Conservation (phyloP, 1,139 yeast genomes). For the Candida glucosophila region DNA sequence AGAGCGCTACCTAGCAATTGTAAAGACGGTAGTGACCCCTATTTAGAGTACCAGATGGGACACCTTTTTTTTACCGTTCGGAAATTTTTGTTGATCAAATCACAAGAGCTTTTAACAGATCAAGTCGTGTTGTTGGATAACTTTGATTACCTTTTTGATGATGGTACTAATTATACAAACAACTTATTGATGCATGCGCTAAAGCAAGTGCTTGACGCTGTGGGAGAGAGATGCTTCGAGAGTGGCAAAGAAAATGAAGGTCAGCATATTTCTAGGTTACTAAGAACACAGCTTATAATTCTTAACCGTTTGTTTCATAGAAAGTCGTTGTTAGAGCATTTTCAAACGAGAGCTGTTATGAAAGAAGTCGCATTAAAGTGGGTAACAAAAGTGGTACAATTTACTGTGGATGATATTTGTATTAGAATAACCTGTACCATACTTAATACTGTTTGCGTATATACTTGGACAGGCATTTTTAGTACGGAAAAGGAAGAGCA, state of each 20-base stretch:
- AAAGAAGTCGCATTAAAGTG: slow-evolving; percentile 54
- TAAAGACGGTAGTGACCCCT: slow-evolving; percentile 7
- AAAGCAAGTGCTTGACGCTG: slow-evolving; percentile 36
- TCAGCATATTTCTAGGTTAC: slow-evolving; percentile 46
- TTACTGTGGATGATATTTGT: no score
- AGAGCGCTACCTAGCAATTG: slow-evolving; percentile 28
- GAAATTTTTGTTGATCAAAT: slow-evolving; percentile 38
- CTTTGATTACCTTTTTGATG: slow-evolving; percentile 44
- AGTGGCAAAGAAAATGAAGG: slow-evolving; percentile 26
- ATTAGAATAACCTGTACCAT: slow-evolving; percentile 59
- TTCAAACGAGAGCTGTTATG: no score
- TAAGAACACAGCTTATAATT: slow-evolving; percentile 50
- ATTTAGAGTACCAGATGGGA: slow-evolving; percentile 18
- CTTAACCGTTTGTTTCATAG: slow-evolving; percentile 50
- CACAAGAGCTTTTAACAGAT: slow-evolving; percentile 44
- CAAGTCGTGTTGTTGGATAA: slow-evolving; percentile 52
- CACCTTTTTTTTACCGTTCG: slow-evolving; percentile 34
- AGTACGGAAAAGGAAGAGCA: no score
- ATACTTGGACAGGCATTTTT: slow-evolving; percentile 25
- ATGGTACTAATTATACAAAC: slow-evolving; percentile 31
- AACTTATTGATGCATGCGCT: slow-evolving; percentile 30
- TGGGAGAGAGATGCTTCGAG: slow-evolving; percentile 49
- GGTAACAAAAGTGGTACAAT: slow-evolving; percentile 59
- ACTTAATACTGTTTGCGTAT: slow-evolving; percentile 39
- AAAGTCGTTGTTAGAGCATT: slow-evolving; percentile 33